A percentile compares a stretch with the other conserved stretches of the same genome.
These are phyloP conservation scores for Rhizopogon sp. DNA, from an alignment of 768 basidiomycete genomes.

Conservation along the genomic window DNA sequence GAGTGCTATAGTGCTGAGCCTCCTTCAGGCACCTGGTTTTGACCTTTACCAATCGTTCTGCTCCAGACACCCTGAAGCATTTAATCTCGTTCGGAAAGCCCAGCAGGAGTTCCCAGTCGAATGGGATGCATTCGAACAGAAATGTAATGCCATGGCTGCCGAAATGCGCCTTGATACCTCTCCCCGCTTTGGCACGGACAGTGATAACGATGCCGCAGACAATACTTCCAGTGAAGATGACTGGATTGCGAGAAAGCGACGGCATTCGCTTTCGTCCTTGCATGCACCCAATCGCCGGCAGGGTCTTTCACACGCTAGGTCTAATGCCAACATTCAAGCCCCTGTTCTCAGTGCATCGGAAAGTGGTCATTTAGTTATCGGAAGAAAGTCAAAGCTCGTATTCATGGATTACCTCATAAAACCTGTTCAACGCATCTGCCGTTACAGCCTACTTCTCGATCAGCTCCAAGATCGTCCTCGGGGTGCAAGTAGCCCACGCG, in stretches of 20 bases:
- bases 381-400: constrained; percentile 41
- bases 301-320: constrained; percentile 30
- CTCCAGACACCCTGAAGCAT: constrained; percentile 78
- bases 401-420: constrained; percentile 92
- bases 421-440: constrained; percentile 95
- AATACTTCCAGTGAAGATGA: constrained; percentile 7
- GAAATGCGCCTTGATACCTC: constrained; percentile 26
- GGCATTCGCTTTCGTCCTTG: constrained; percentile 47
- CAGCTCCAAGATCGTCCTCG: constrained; percentile 40
- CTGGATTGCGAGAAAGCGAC: constrained; percentile 32
- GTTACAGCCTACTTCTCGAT: constrained; percentile 86
- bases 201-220: constrained; percentile 2
- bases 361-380: constrained; percentile 20
- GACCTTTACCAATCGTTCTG: constrained; percentile 84
- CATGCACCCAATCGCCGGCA: constrained; percentile 37
- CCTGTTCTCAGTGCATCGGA: constrained; percentile 23
- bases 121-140: constrained; percentile 82
- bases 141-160: constrained; percentile 55
- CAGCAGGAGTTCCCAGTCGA: constrained; percentile 61
- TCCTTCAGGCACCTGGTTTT: constrained; percentile 63
- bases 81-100: constrained; percentile 65
- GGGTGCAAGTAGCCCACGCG: neutral
- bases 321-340: constrained; percentile 28
- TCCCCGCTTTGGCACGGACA: constrained; percentile 7
- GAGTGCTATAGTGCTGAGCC: neutral